Base-by-base conservation (phyloP, 805 yeast species). In the Saccharomycopsis amapae region DNA sequence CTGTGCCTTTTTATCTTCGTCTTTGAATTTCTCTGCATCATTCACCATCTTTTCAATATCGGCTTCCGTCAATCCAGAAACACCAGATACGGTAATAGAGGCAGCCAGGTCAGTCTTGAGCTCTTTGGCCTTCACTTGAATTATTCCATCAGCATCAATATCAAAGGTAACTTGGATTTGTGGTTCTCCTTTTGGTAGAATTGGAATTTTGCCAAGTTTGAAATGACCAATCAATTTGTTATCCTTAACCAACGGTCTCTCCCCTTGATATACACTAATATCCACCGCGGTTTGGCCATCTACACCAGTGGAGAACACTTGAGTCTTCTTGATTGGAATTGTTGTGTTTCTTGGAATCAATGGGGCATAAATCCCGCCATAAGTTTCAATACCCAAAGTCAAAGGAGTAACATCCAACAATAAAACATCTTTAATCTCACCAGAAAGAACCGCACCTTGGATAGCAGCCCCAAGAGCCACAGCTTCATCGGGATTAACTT, bases 401-500 rank as follows among this genome's bases (percentile, higher is more conserved):
- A 84, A 69, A 45, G 95, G 94, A 23, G 93, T 82, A 19, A 85
- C 93, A 64, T 85, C 95, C 54, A 85, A 69, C 45, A 85, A 64
- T 44, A 85, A 72, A 36, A 85, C 90, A 59, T 84, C 83, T 63
- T 77, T 80, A 45, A 85, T 81, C 56, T 84, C 87, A 54, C 95
- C 95, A 18, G 89, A 81, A 46, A 85, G 66, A 33, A 85, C 81
- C 55, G 89, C 94, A 57, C 90, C 95, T 66, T 85, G 95, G 56
- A 85, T 82, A 39, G 94, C 93, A 26, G 95, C 95, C 58, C 95
- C 95, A 54, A 85, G 65, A 38, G 94, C 93, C 41, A 85, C 94
- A n/a, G 93, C 89, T 64, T 85, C 95, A 62, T 85, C 95, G n/a
- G 95, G 94, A 60, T 85, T 85, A 10, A 85, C 85, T 17, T 77